Base-by-base conservation (phyloP, 495 filamentous ascomycete species). In the Neohortaea acidophila region DNA sequence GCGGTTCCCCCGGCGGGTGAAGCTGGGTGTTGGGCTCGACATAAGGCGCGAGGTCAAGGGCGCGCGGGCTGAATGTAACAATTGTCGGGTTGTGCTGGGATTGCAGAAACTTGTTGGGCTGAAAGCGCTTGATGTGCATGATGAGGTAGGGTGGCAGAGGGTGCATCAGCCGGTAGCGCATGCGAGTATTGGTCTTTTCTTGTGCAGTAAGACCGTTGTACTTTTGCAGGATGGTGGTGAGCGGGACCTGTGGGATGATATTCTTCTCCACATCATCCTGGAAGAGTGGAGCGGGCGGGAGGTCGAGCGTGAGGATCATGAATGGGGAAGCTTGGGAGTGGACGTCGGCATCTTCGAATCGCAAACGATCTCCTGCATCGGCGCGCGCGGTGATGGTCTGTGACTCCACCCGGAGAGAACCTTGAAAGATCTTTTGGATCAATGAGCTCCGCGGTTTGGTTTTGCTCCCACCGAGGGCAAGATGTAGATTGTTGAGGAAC, bases 41-140 rank as follows among this genome's bases (percentile, higher is more conserved):
- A 51, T 87, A 99, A 0, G 84, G 84, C 2, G 73, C 69, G 65
- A 94, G 75, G 53, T 99, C 84, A 12, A 99, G 71, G 19, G 73
- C 75, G 40, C 78, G 69, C 2, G 77, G 73, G 39, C 82, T 79
- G 60, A 96, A 94, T 7, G 86, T 94, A 39, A 99, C 89, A 53
- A 99, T 99, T 0, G 91, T 96, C 3, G 86, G 89, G 59, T 96
- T 99, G 23, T 89, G 79, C 60, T 99, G 91, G 2, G 75, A 52
- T 15, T 33, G 66, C 21, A 96, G 83, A 57, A 96, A 96, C 46
- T 93, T 87, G 65, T 99, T 99, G 41, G 77, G 72, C 51, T 73
- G 80, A 70, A 99, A 99, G 27, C 89, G 81, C 59, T 96, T 96
- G 66, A 99, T 77, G 61, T 96, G 86, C 63, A 97, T 87, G 24